Evolutionary conservation across 495 filamentous ascomycete species (phyloP).

Genomic region (Hyphodiscus hymeniophilus): DNA sequence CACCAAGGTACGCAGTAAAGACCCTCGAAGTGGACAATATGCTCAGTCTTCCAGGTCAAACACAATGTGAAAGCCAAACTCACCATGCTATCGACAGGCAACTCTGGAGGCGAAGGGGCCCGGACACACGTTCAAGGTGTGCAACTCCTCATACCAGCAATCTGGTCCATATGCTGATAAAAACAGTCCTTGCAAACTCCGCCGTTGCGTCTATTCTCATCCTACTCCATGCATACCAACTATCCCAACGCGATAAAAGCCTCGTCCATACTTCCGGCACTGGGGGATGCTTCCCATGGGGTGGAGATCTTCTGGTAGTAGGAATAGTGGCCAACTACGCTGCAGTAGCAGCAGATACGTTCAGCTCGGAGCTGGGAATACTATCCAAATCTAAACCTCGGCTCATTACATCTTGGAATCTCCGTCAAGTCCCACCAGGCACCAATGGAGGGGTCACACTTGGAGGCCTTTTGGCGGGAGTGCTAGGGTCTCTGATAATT

Average conservation of each 20-base stretch:
- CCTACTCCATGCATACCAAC: slow-evolving; percentile 59
- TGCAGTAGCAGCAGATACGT: slow-evolving; percentile 85
- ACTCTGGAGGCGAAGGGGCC: slow-evolving; percentile 66
- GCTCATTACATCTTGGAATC: slow-evolving; percentile 74
- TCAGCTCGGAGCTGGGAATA: slow-evolving; percentile 92
- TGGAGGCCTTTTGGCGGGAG: slow-evolving; percentile 62
- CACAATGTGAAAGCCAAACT: slow-evolving; percentile 74
- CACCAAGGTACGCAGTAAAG: slow-evolving; percentile 55
- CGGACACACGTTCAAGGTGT: slow-evolving; percentile 69
- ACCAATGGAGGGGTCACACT: slow-evolving; percentile 89
- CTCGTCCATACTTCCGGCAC: slow-evolving; percentile 15
- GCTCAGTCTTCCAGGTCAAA: slow-evolving; percentile 54
- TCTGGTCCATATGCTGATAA: neutral
- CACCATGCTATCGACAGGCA: slow-evolving; percentile 66
- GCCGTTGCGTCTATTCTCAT: slow-evolving; percentile 65
- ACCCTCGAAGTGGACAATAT: neutral
- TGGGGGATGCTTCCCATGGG: slow-evolving; percentile 35
- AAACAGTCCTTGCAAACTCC: slow-evolving; percentile 73
- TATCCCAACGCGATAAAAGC: slow-evolving; percentile 35
- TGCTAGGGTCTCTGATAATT: slow-evolving; percentile 66
- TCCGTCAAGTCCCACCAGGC: slow-evolving; percentile 71
- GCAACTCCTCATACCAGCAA: neutral
- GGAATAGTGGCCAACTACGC: slow-evolving; percentile 74
- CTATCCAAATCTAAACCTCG: slow-evolving; percentile 66
- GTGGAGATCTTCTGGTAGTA: slow-evolving; percentile 46